These are phyloP conservation scores for Macrotyloma uniflorum DNA, from an alignment of 306 rosid genomes.

Conservation along the genomic window DNA sequence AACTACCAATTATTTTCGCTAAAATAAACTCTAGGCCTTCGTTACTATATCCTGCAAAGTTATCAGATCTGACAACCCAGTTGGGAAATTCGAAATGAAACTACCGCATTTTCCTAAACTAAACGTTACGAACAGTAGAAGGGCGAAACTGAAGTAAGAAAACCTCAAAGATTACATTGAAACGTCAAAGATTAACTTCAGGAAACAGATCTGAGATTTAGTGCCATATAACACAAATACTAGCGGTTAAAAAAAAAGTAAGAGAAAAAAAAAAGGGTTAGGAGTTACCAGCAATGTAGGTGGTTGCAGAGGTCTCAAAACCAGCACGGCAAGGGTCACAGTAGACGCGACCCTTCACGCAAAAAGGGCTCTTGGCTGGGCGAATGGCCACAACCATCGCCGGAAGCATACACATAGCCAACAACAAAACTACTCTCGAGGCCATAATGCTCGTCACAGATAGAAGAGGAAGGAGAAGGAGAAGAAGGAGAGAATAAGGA, in stretches of 20 bases:
- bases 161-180: background rate
- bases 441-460: constrained; percentile 38
- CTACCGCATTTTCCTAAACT: background rate
- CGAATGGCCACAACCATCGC: constrained; percentile 74
- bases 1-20: too few relatives aligned
- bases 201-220: constrained; percentile 34
- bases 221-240: background rate
- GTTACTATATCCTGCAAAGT: constrained; percentile 3
- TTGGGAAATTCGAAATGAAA: background rate
- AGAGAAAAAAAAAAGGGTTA: background rate
- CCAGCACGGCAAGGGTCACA: constrained; percentile 90
- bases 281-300: constrained; percentile 67
- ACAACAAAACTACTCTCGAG: constrained; percentile 45
- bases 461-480: background rate
- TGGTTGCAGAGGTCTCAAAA: constrained; percentile 78
- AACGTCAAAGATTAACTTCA: background rate
- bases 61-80: constrained; percentile 27
- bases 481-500: background rate
- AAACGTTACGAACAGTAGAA: background rate
- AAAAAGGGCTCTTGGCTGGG: constrained; percentile 55
- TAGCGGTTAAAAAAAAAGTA: background rate
- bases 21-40: background rate
- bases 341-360: constrained; percentile 66
- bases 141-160: background rate
- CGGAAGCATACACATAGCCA: constrained; percentile 63